Percentiles rank a stretch among this genome's conserved stretches.
Evolutionary conservation across 805 yeast species (phyloP).

Genomic region (Wickerhamia fluorescens): DNA sequence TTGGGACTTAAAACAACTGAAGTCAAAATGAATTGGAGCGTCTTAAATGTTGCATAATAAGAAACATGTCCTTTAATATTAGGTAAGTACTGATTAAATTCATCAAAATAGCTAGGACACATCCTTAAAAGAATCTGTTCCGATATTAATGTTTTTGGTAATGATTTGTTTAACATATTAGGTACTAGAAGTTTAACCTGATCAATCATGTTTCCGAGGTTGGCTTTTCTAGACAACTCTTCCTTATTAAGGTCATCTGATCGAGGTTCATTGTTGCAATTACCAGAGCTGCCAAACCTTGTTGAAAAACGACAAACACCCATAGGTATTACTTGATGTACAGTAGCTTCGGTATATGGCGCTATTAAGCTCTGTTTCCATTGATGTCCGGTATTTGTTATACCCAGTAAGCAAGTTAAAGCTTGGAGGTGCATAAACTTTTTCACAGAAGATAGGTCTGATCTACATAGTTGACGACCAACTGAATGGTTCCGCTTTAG

Average conservation of each 20-base stretch:
- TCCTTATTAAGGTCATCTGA: conserved; percentile 1
- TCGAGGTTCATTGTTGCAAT: too few species aligned
- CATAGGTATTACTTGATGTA: too few species aligned
- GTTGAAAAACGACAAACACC: too few species aligned
- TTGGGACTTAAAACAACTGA: conserved; percentile 49
- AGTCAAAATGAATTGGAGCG: conserved; percentile 47
- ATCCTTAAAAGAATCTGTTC: conserved; percentile 45
- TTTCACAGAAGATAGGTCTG: too few species aligned
- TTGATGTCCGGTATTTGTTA: too few species aligned
- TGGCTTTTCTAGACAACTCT: conserved; percentile 34
- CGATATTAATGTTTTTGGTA: conserved; percentile 40
- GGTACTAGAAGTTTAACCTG: conserved; percentile 46
- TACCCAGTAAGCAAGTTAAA: conserved; percentile 2
- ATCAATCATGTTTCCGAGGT: conserved; percentile 49
- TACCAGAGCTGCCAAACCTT: too few species aligned
- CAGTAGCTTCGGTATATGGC: too few species aligned
- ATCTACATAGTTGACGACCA: too few species aligned
- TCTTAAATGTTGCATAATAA: conserved; percentile 50
- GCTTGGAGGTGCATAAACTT: too few species aligned
- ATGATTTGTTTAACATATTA: conserved; percentile 35
- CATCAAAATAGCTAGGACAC: conserved; percentile 45
- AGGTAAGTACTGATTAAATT: conserved; percentile 45
- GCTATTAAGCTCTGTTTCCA: too few species aligned
- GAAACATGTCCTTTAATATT: conserved; percentile 47
- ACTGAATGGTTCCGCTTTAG: too few species aligned